phyloP scores from a whole-genome alignment of 1,284 basidiomycete species.

The Pascua guehoae region DNA sequence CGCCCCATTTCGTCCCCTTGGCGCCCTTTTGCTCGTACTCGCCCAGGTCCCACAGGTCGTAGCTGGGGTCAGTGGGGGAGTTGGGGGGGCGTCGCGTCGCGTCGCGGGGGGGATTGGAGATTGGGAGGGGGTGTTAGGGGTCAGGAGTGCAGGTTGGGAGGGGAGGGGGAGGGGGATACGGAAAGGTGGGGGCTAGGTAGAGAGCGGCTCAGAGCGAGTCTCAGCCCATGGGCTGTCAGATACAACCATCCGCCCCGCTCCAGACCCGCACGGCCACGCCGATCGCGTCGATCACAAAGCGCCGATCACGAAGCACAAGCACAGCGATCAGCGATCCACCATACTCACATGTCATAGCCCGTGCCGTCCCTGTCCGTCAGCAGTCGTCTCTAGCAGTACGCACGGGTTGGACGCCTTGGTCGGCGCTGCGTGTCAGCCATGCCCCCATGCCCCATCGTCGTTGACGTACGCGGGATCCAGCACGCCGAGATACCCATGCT shows the following conservation, averaged over 20 bases:
- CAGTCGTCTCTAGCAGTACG: too few species aligned
- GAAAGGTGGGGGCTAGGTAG: too few species aligned
- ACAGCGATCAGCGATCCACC: too few species aligned
- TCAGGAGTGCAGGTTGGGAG: background rate
- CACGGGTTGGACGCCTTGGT: conserved; percentile 41
- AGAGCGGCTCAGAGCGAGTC: too few species aligned
- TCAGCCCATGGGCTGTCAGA: too few species aligned
- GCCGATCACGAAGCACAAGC: background rate
- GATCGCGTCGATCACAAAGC: background rate
- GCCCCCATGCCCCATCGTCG: background rate
- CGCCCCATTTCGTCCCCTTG: conserved; percentile 85
- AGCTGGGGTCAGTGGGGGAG: conserved; percentile 42
- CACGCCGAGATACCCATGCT: conserved; percentile 79
- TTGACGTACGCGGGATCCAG: conserved; percentile 55
- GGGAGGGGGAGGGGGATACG: too few species aligned
- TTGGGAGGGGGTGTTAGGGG: background rate
- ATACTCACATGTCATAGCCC: conserved; percentile 47
- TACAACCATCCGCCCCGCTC: too few species aligned
- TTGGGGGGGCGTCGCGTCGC: too few species aligned
- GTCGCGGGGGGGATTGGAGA: background rate
- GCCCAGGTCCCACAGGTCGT: conserved; percentile 78
- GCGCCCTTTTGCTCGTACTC: conserved; percentile 85
- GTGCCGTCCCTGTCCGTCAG: conserved; percentile 28
- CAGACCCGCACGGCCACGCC: too few species aligned
- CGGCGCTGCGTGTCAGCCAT: conserved; percentile 27